Evolutionary conservation across 805 yeast species (phyloP).

Genomic region (Wickerhamomyces mucosus): DNA sequence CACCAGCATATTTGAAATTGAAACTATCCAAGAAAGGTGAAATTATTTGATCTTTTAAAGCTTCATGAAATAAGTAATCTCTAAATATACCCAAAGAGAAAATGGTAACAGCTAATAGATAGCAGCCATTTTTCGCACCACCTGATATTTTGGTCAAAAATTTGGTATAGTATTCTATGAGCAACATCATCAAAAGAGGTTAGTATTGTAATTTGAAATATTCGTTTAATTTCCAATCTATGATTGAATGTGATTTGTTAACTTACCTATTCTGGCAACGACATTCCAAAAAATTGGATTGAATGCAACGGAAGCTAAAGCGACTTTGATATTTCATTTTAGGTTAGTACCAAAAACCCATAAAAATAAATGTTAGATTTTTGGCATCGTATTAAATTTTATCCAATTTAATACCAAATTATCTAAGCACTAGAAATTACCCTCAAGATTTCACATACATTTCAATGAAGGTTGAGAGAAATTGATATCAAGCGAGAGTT

Average conservation of each 20-base stretch:
- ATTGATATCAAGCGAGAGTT: too few species aligned
- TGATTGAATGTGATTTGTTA: too few species aligned
- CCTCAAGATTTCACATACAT: too few species aligned
- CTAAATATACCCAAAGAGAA: conserved; percentile 79
- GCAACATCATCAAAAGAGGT: too few species aligned
- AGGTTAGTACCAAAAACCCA: not conserved
- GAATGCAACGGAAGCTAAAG: conserved; percentile 67
- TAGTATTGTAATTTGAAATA: too few species aligned
- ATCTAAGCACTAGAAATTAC: too few species aligned
- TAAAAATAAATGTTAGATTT: not conserved
- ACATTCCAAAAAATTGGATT: conserved; percentile 96
- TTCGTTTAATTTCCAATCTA: too few species aligned
- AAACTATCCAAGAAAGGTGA: conserved; percentile 40
- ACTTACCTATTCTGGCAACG: conserved; percentile 59
- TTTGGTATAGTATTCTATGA: conserved; percentile 62
- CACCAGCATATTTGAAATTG: conserved; percentile 42
- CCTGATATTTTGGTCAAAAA: conserved; percentile 66
- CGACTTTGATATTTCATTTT: conserved; percentile 21
- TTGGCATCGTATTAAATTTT: too few species aligned
- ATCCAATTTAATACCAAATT: too few species aligned
- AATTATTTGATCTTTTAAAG: conserved; percentile 63
- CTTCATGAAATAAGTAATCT: conserved; percentile 65
- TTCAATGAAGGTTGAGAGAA: too few species aligned
- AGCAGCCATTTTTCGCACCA: conserved; percentile 71
- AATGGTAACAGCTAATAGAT: conserved; percentile 70